phyloP scores from a whole-genome alignment of 768 basidiomycete species.

The Hortiboletus flavorubellus region DNA sequence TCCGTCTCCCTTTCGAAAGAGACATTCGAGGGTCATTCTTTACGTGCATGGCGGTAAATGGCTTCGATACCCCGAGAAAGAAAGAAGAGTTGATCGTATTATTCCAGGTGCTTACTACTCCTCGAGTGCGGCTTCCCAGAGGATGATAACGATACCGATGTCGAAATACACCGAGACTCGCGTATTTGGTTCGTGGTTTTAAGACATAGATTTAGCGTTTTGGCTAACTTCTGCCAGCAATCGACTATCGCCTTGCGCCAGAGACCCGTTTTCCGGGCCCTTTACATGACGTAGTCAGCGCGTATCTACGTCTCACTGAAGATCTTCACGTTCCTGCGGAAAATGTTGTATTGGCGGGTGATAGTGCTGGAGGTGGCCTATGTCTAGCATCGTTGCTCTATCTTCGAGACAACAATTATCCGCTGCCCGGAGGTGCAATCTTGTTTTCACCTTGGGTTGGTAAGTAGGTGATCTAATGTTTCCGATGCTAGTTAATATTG shows the following conservation, averaged over 20 bases:
- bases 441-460: conserved; percentile 96
- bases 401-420: conserved; percentile 86
- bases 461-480: conserved; percentile 37
- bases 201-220: background rate
- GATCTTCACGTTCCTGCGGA: conserved; percentile 89
- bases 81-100: conserved; percentile 1
- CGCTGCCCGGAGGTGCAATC: conserved; percentile 80
- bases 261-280: conserved; percentile 94
- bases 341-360: conserved; percentile 86
- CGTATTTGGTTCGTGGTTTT: conserved; percentile 64
- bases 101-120: conserved; percentile 83
- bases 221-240: conserved; percentile 42
- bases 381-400: conserved; percentile 87
- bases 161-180: conserved; percentile 87
- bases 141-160: conserved; percentile 85
- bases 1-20: conserved; percentile 30
- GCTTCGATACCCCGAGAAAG: background rate
- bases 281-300: conserved; percentile 77
- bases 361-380: conserved; percentile 92
- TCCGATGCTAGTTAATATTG: conserved; percentile 7
- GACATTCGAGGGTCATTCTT: conserved; percentile 78
- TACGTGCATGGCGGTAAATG: conserved; percentile 88
- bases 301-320: conserved; percentile 82
- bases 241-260: conserved; percentile 95
- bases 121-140: conserved; percentile 87